Evolutionary conservation across 306 rosid genomes (phyloP).

Genomic region (Prinsepia uniflora): DNA sequence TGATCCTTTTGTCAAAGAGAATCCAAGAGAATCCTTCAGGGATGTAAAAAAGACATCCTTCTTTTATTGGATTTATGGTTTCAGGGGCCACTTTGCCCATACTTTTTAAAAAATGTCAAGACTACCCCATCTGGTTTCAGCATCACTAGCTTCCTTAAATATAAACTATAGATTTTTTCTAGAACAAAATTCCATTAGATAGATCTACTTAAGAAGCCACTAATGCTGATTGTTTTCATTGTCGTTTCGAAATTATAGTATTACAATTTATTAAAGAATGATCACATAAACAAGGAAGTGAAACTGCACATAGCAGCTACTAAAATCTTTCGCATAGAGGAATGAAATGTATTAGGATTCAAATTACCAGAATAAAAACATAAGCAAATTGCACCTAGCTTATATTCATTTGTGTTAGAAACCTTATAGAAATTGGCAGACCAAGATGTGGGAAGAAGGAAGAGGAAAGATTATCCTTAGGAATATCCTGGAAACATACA

Average conservation of each 20-base stretch:
- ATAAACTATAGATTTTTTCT: not conserved
- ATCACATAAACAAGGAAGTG: not conserved
- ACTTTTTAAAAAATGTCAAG: not conserved
- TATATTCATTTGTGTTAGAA: not conserved
- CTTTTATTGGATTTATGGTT: not conserved
- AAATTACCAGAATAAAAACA: not conserved
- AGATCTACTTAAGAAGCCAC: not conserved
- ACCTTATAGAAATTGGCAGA: not conserved
- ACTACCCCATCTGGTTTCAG: not conserved
- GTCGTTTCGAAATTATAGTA: not conserved
- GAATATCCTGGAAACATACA: not conserved
- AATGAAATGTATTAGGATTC: not conserved
- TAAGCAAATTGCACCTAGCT: not conserved
- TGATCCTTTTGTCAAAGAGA: not conserved
- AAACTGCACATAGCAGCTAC: not conserved
- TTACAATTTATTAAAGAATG: not conserved
- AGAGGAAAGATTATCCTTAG: not conserved
- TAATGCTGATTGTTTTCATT: not conserved
- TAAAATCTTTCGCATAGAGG: not conserved
- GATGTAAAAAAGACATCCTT: not conserved
- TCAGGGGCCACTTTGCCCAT: not conserved
- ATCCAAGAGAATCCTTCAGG: not conserved
- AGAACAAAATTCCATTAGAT: not conserved
- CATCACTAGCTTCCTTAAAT: not conserved
- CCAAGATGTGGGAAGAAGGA: not conserved